These are phyloP conservation scores for Colletotrichum truncatum DNA, from an alignment of 2,329 filamentous ascomycete species.

Conservation along the genomic window DNA sequence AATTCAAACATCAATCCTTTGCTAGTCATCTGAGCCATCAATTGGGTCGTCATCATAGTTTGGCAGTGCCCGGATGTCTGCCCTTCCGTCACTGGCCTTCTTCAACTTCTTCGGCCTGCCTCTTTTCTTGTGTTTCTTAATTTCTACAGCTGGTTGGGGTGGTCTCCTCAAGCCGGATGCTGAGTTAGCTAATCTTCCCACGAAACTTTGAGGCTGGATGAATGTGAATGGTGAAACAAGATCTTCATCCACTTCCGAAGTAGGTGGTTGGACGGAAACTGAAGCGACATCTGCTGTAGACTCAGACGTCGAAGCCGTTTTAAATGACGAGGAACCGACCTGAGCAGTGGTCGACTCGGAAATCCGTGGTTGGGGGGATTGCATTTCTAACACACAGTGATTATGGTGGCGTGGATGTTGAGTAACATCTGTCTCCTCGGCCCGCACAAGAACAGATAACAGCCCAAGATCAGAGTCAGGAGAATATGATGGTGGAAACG, in stretches of 20 bases:
- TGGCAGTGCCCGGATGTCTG: constrained; percentile 21
- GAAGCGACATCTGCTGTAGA: constrained; percentile 7
- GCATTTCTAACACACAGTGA: background rate
- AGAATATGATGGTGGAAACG: constrained; percentile 1
- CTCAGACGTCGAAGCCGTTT: background rate
- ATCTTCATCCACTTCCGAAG: background rate
- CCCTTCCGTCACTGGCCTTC: constrained; percentile 18
- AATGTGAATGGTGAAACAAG: background rate
- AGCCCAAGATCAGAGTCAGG: background rate
- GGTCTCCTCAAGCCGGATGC: background rate
- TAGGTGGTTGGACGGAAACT: constrained; percentile 3
- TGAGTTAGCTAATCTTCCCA: constrained; percentile 15
- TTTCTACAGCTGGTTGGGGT: background rate
- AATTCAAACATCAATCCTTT: background rate
- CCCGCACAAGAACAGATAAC: background rate
- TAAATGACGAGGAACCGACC: background rate
- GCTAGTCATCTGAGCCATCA: constrained; percentile 23
- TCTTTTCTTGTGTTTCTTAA: background rate
- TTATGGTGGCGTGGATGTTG: background rate
- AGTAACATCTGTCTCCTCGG: background rate
- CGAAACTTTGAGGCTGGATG: constrained; percentile 26
- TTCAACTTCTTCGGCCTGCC: background rate
- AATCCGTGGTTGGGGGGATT: background rate
- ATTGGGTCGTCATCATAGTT: constrained; percentile 29
- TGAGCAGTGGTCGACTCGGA: background rate